Base-by-base conservation (phyloP, 2,329 filamentous ascomycete genomes). In the Cladosporium sp. region DNA sequence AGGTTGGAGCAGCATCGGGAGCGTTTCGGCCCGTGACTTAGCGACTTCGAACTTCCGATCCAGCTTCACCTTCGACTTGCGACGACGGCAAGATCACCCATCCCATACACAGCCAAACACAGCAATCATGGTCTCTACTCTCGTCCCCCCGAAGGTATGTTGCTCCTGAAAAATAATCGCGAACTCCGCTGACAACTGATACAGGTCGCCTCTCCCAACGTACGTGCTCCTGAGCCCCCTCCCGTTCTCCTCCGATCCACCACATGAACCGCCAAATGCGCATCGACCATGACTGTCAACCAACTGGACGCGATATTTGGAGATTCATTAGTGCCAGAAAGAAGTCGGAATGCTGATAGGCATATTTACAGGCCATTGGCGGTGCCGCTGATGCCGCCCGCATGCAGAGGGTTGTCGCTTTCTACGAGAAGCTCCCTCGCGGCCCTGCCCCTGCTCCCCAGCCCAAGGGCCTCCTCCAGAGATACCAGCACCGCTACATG, bases 391-490 rank as follows among this genome's bases (percentile, higher is more conserved):
- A 97, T 86, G 94, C 94, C 74, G 85, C 91, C 73, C 91, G 93
- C 76, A 97, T 99, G 94, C 89, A 96, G 77, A 90, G 92, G 71
- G 91, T 99, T 69, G 93, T 97, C 77, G 90, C 84, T 81, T 97
- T 99, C 85, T 99, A 99, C 85, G 91, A 95, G 82, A 95, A 93
- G 79, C 91, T 99, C 60, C 94, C 95, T 74, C 91, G 92, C 73
- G 95, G 94, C 69, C 78, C 90, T 68, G 92, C 92, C 71, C 92
- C 94, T 70, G 86, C 91, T 77, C 77, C 85, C 68, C 86, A 96
- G 83, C 78, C 88, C 66, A 89, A 85, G 72, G 93, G 94, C 69
- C 80, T 96, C 61, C 78, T 96, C 71, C 89, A 87, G 71, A 85
- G 90, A 77, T 99, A 99, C 83, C 90, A 94, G 75, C 78, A 78